Base-by-base conservation (phyloP, 768 basidiomycete species). In the Artomyces pyxidatus region DNA sequence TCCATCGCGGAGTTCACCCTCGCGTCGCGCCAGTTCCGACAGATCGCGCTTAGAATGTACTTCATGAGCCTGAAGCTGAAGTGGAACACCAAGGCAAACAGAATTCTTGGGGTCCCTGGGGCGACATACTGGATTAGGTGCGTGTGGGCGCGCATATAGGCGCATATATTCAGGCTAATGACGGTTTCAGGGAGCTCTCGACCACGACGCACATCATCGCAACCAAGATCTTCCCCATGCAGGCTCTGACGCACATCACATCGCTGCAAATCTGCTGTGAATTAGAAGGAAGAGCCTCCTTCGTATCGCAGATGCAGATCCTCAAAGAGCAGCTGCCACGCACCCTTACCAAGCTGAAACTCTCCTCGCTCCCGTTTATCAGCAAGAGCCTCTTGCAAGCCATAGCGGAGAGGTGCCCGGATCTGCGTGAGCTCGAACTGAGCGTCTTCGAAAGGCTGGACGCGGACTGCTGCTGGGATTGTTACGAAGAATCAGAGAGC, bases 361-460 rank as follows among this genome's bases (percentile, higher is more conserved):
- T 87, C 29, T 74, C 72, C 2, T 67, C 63, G 21, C 62, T 88
- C n/a, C 78, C 83, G 52, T 72, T 72, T 23, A 75, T 87, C 32
- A 80, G 81, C 53, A 50, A 62, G 17, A 56, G 63, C 11, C 58
- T 85, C 38, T 68, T 88, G 23, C 52, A 55, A 6, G 51, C 68
- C n/a, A 66, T 86, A 29, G 69, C 78, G 1, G 55, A 53, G 14
- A 61, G 61, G 2, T 78, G 83, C 45, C 73, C 75, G 29, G 59
- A 53, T 23, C 63, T 87, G 38, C 48, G 51, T 2, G 63, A 69
- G 43, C 72, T 87, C 11, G 68, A 76, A 52, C 66, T 86, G 42
- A 79, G 76, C 57, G 78, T 77, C 50, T 74, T 77, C 5, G 80
- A 82, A 52, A 71, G 79, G 32, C 66, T 85, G 39, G 74, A 78